Evolutionary conservation across 108 stramenopile genomes (phyloP), one percentile per base, ranked within the genome.

Genomic region (Conticribra weissflogii): DNA sequence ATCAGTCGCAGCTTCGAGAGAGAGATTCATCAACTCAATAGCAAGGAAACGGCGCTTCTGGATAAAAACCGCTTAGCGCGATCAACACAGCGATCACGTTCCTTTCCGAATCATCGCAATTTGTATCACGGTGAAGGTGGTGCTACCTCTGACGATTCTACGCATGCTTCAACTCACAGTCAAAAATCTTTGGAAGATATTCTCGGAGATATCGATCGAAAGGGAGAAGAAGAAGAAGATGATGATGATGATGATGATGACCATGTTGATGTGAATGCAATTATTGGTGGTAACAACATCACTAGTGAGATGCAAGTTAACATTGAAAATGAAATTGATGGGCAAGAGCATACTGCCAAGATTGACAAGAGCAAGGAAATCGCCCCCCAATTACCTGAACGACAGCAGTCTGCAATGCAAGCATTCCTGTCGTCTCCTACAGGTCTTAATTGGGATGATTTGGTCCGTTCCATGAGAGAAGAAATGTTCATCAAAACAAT

Each of bases 401-500:
- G 51, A 16, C 70, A 61, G 61, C 57, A 41, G 17, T 61, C 59
- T 4, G 70, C 70, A n/a, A 71, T 71, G 59, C 24, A 71, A 12
- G 49, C 70, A 18, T 71, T 71, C 33, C 34, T 71, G 14, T 18
- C 70, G 3, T 60, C 70, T 2, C 70, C 70, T 23, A 61, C 70
- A 17, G 25, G 22, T 7, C 52, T 71, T 2, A 53, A 51, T 45
- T 71, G 70, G 70, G 70, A 60, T 34, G 59, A 71, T 41, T 33
- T 71, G 12, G 70, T 71, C 52, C 32, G 53, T 4, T 71, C 70
- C 24, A 44, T 71, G 59, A 49, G 70, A 2, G 59, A 71, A 32
- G 70, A 71, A 74, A 67, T 55, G 66, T 67, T 54, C 24, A 19
- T 67, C 24, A 28, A 67, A n/a, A 67, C 66, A 3, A 22, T 51